Evolutionary conservation across 441 rosid genomes (phyloP), one percentile per base, ranked within the genome.

Genomic region (Pelargonium fulgidum): DNA sequence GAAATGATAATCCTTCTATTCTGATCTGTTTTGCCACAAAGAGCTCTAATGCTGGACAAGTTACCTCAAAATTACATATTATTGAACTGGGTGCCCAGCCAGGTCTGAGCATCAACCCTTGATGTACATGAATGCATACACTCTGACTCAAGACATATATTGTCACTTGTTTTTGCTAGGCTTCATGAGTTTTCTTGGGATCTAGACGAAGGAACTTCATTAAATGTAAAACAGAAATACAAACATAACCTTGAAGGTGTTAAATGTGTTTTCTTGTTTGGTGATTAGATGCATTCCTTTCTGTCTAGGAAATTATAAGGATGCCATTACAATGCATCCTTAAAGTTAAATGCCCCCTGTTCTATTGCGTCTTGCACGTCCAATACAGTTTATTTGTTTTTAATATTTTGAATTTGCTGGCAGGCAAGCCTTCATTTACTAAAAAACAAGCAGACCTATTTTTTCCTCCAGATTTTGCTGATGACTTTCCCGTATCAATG

Each of bases 81-180:
- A 95, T 95, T 76, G 99, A 95, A 80, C 96, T 95, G 81, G 99
- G 98, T 71, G 96, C 97, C 74, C 99, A 92, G 78, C 95, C 98
- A 86, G 97, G 99, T 91, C 65, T 36, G 41, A 36, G 41, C 41
- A 36, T 6, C 7, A 36, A 36, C 41, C 3, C 16, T 16, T 17
- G 9, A 17, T 16, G 62, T n/a, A 17, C 62, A 54, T 54, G 62
- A 54, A 6, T 54, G 62, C 36, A 29, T 3, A 29, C 36, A 29
- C 36, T 29, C 36, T 29, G 36, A 29, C 36, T 29, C 36, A 29
- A 3, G 58, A 50, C 58, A 50, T 50, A 50, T 22, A 54, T 54
- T 54, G 10, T 14, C 61, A 14, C 61, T 54, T 54, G 61, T 54
- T 16, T 54, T 54, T 54, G 62, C 62, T 54, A 16, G 19, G 22